Percentiles rank a stretch among this genome's conserved stretches.
phyloP scores from a whole-genome alignment of 352 stramenopile species.

The Phytophthora ohioensis region DNA sequence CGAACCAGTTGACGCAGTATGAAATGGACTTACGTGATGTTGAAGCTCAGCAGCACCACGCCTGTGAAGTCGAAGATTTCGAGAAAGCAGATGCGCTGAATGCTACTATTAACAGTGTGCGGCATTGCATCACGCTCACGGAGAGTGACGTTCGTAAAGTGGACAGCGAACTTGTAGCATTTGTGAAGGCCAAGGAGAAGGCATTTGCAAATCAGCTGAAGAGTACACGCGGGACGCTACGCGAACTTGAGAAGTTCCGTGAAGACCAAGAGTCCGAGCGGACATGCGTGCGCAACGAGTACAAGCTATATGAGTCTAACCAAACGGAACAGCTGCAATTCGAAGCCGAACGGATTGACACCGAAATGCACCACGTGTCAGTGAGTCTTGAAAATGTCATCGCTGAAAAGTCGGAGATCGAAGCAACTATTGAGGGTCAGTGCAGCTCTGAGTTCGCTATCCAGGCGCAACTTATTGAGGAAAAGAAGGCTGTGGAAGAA shows the following conservation, averaged over 20 bases:
- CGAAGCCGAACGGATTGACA: constrained; percentile 78
- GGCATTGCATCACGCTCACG: constrained; percentile 81
- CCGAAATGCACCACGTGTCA: constrained; percentile 79
- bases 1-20: constrained; percentile 79
- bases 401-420: constrained; percentile 80
- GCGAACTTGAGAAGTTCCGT: constrained; percentile 80
- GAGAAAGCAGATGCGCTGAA: constrained; percentile 86
- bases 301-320: constrained; percentile 71
- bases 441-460: constrained; percentile 72
- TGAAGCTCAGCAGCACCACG: constrained; percentile 85
- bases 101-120: constrained; percentile 81
- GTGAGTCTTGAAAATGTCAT: constrained; percentile 76
- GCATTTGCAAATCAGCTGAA: constrained; percentile 80
- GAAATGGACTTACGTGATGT: constrained; percentile 81
- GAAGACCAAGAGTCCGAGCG: constrained; percentile 75
- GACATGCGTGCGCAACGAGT: constrained; percentile 55
- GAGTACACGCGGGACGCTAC: constrained; percentile 74
- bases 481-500: constrained; percentile 69
- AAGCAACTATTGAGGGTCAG: constrained; percentile 79
- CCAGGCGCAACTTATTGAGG: constrained; percentile 59
- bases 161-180: constrained; percentile 72
- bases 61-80: constrained; percentile 86
- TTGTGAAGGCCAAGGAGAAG: constrained; percentile 83
- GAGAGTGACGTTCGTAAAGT: constrained; percentile 84
- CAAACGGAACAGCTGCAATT: constrained; percentile 83